Evolutionary conservation across 495 filamentous ascomycete species (phyloP), one percentile per base, ranked within the genome.

Genomic region (Trichoderma erinaceum): DNA sequence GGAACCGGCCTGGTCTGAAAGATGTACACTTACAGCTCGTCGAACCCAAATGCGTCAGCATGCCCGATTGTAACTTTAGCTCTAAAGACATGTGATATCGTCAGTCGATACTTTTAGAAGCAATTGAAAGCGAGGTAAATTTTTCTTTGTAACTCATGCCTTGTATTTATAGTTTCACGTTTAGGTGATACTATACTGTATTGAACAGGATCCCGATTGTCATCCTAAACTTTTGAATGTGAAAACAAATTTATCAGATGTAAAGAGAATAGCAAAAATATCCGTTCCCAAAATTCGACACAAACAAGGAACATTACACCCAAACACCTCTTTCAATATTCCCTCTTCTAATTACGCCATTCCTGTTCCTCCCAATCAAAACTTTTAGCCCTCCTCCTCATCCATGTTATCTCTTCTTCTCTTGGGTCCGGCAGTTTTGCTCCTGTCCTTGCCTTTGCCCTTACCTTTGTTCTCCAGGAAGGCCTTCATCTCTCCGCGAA

Each of bases 401-500:
- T 96, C 93, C 93, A 96, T 96, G 41, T 89, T 81, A 75, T 95
- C 90, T 64, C 88, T 81, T 35, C 82, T 79, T 64, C 85, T 81
- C 78, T 89, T 90, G 70, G 73, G 74, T 44, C 79, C 81, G 41
- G 71, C 72, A 35, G 74, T 76, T 58, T 82, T 82, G 0, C 86
- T 85, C 72, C 83, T 86, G 58, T 87, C 76, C 41, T 82, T 80
- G 0, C 85, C 84, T 1, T 89, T 87, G 71, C 82, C 87, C 46
- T 83, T 88, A 1, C 89, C 90, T 68, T 84, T 83, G 79, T 89
- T 89, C 65, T 97, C 93, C 68, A 94, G 85, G 73, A 90, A 75
- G 66, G 85, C 83, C 83, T 92, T 96, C 89, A 97, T 90, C 78
- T 94, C 86, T 72, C 83, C 87, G 44, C 89, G 86, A 7, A 94